These are phyloP conservation scores for Lecanosticta acicola DNA, from an alignment of 2,329 filamentous ascomycete species.

Conservation along the genomic window DNA sequence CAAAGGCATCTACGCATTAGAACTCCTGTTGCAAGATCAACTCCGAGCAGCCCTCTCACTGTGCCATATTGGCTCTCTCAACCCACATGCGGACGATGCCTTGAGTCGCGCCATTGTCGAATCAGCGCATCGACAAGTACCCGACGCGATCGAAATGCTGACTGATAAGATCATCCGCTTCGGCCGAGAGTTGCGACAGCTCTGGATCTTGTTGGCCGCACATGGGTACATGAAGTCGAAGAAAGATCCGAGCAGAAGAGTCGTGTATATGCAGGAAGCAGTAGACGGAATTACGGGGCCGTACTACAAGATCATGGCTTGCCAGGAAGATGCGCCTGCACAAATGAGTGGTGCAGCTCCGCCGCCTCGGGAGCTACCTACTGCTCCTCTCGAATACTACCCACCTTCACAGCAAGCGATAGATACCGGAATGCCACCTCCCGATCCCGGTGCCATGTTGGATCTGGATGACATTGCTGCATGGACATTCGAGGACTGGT, in stretches of 20 bases:
- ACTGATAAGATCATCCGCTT: conserved; percentile 27
- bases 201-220: conserved; percentile 29
- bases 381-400: conserved; percentile 1
- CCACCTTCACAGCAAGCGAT: background rate
- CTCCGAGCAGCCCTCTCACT: conserved; percentile 28
- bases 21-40: conserved; percentile 27
- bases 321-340: conserved; percentile 21
- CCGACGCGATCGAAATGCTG: conserved; percentile 26
- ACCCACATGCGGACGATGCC: conserved; percentile 21
- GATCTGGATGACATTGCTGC: conserved; percentile 29
- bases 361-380: background rate
- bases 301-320: conserved; percentile 31
- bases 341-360: background rate
- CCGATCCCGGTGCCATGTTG: background rate
- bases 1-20: conserved; percentile 23
- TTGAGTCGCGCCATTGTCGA: conserved; percentile 22
- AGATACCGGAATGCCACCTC: background rate
- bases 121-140: conserved; percentile 18
- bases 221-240: conserved; percentile 25
- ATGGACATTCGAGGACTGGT: conserved; percentile 31
- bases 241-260: conserved; percentile 20
- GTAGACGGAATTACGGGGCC: conserved; percentile 27
- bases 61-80: conserved; percentile 23
- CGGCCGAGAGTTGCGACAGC: conserved; percentile 28
- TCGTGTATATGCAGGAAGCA: conserved; percentile 29